A percentile compares a stretch with the other conserved stretches of the same genome.
Conservation (phyloP, 2,329 filamentous ascomycete species). For the Reticulascus tulasneorum region DNA sequence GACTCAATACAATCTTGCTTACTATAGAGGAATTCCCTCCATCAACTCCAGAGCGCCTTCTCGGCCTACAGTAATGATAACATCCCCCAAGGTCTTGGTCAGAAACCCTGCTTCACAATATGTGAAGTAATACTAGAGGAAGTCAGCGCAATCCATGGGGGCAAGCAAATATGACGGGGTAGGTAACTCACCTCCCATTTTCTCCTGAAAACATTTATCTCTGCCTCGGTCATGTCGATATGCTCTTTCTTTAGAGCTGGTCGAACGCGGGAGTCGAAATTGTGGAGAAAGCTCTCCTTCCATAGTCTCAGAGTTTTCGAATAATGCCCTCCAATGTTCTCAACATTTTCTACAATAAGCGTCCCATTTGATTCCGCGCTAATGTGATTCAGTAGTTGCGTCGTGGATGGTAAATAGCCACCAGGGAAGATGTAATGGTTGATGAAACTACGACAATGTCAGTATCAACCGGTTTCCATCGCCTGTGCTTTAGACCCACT, state of each 20-base stretch:
- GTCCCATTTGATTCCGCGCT: constrained; percentile 55
- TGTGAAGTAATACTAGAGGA: constrained; percentile 64
- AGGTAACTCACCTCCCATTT: constrained; percentile 61
- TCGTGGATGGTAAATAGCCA: constrained; percentile 62
- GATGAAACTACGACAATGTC: constrained; percentile 52
- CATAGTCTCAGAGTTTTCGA: constrained; percentile 65
- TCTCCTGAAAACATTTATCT: constrained; percentile 62
- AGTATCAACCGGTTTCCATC: not conserved
- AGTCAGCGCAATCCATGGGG: constrained; percentile 10
- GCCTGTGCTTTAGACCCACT: too few relatives aligned
- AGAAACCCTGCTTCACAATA: constrained; percentile 73
- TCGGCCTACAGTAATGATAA: constrained; percentile 65
- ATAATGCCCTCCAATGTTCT: constrained; percentile 74
- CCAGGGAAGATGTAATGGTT: constrained; percentile 75
- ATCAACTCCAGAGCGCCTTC: constrained; percentile 65
- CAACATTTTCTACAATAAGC: constrained; percentile 62
- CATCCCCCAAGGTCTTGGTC: constrained; percentile 68
- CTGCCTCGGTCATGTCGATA: constrained; percentile 53
- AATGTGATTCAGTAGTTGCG: constrained; percentile 56
- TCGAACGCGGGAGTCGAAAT: constrained; percentile 58
- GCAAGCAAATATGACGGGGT: not conserved
- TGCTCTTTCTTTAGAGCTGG: constrained; percentile 58
- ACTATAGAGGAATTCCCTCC: constrained; percentile 65
- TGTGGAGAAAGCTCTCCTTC: constrained; percentile 61
- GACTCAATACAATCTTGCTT: too few relatives aligned